Evolutionary conservation across 2,329 filamentous ascomycete genomes (phyloP), one percentile per base, ranked within the genome.

Genomic region (Fusarium goolgardi): DNA sequence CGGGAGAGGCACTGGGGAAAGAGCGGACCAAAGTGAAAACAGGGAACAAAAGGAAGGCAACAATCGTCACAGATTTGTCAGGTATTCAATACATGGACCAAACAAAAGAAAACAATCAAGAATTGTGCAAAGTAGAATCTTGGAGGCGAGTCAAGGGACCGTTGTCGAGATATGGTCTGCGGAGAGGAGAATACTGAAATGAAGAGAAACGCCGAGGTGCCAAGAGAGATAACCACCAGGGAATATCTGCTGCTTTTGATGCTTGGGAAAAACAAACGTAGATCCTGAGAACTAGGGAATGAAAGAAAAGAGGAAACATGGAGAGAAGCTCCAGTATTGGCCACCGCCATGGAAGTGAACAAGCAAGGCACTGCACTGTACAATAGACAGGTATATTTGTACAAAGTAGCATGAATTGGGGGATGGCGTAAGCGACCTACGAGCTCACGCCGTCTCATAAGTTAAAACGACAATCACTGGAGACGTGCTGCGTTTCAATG

Each of bases 161-260:
- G 47, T 57, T 69, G 49, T 49, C 23, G 45, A 63, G 49, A 58
- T 50, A 41, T 47, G 23, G 37, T 41, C 31, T 39, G 58, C 51
- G 27, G 44, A 67, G 41, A 39, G 27, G n/a, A 45, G 25, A 44
- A 31, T 20, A 45, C 43, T 21, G 27, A 20, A 31, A 59, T 51
- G 45, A 65, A 40, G 62, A 65, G 49, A 37, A 55, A 39, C 34
- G 51, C 47, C 47, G 56, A 69, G 56, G 58, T 69, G 65, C 65
- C 65, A 69, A 68, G 65, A 68, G 65, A 69, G 52, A 69, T 63
- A 31, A 54, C 65, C 65, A 31, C 61, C 65, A 66, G 61, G 61
- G 61, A 49, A 63, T 51, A 44, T 69, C 56, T 58, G 45, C 37
- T 61, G 46, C 46, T 69, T 65, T 69, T 65, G 41, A 54, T 49